A percentile compares a stretch with the other conserved stretches of the same genome.
phyloP scores from a whole-genome alignment of 352 stramenopile genomes.

The Phytophthora pistaciae region DNA sequence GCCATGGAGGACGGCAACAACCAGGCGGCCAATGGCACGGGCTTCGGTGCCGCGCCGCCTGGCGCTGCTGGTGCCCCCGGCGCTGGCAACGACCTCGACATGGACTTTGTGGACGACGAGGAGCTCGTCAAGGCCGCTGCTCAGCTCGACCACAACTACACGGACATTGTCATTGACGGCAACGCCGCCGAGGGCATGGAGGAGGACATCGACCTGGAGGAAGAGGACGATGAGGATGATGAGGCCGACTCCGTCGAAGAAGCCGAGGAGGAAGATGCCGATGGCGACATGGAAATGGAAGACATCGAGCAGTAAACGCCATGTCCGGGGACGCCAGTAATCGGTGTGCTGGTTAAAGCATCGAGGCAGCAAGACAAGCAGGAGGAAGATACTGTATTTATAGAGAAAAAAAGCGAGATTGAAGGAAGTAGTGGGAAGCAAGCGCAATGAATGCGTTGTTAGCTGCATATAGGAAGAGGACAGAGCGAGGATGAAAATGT shows the following conservation, averaged over 20 bases:
- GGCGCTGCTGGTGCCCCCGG: constrained; percentile 9
- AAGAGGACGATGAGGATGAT: constrained; percentile 75
- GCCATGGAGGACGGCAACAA: constrained; percentile 47
- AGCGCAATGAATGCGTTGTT: constrained; percentile 3
- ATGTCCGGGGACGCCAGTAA: constrained; percentile 8
- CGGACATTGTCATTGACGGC: constrained; percentile 88
- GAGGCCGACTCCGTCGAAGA: constrained; percentile 74
- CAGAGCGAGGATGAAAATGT: constrained; percentile 27
- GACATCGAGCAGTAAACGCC: constrained; percentile 44
- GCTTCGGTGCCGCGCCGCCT: constrained; percentile 37
- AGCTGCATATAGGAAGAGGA: neutral
- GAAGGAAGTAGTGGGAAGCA: neutral
- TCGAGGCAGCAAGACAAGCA: constrained; percentile 16
- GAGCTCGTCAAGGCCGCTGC: constrained; percentile 88
- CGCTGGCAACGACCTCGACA: constrained; percentile 51
- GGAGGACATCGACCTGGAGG: constrained; percentile 76
- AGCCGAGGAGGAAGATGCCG: constrained; percentile 73
- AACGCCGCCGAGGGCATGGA: constrained; percentile 58
- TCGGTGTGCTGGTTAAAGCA: constrained; percentile 9
- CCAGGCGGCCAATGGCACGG: constrained; percentile 16
- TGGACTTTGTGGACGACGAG: constrained; percentile 87
- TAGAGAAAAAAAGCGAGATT: constrained; percentile 50
- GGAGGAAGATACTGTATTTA: constrained; percentile 70
- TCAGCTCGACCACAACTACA: constrained; percentile 90
- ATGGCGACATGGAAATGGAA: constrained; percentile 84